phyloP scores from a whole-genome alignment of 2,329 filamentous ascomycete genomes.

The Alternaria viburni region DNA sequence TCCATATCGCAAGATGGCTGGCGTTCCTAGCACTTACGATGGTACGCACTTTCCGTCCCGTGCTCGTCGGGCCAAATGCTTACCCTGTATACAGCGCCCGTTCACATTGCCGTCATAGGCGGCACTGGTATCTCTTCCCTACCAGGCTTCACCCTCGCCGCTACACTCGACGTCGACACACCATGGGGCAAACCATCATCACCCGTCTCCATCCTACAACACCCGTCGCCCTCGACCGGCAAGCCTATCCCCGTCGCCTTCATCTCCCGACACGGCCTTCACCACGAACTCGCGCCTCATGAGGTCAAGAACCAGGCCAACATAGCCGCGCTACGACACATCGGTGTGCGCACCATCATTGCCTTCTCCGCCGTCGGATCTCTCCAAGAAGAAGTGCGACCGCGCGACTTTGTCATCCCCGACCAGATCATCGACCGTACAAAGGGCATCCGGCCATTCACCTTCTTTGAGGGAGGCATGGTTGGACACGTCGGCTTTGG shows the following conservation, averaged over 20 bases:
- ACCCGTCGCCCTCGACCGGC: slow-evolving; percentile 73
- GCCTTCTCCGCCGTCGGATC: slow-evolving; percentile 95
- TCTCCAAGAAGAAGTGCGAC: slow-evolving; percentile 89
- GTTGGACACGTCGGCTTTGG: slow-evolving; percentile 96
- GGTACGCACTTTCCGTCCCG: slow-evolving; percentile 21
- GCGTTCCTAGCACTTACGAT: slow-evolving; percentile 42
- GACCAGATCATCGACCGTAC: slow-evolving; percentile 98
- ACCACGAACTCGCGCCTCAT: slow-evolving; percentile 91
- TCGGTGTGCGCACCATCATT: slow-evolving; percentile 90
- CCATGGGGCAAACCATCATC: slow-evolving; percentile 86
- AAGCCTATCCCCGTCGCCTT: slow-evolving; percentile 77
- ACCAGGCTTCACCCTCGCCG: slow-evolving; percentile 84
- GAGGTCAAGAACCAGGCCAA: slow-evolving; percentile 96
- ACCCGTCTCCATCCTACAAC: slow-evolving; percentile 85
- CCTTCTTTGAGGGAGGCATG: slow-evolving; percentile 91
- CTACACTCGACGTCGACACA: slow-evolving; percentile 75
- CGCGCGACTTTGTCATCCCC: slow-evolving; percentile 94
- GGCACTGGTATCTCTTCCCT: slow-evolving; percentile 91
- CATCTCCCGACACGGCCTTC: slow-evolving; percentile 85
- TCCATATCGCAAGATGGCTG: slow-evolving; percentile 42
- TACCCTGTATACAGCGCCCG: slow-evolving; percentile 48
- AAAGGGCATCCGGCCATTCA: slow-evolving; percentile 92
- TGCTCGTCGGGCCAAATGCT: neutral
- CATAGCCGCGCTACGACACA: slow-evolving; percentile 90
- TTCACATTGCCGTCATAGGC: slow-evolving; percentile 60